Conservation (phyloP, 148 eudicot genomes). For the Simmondsia chinensis region DNA sequence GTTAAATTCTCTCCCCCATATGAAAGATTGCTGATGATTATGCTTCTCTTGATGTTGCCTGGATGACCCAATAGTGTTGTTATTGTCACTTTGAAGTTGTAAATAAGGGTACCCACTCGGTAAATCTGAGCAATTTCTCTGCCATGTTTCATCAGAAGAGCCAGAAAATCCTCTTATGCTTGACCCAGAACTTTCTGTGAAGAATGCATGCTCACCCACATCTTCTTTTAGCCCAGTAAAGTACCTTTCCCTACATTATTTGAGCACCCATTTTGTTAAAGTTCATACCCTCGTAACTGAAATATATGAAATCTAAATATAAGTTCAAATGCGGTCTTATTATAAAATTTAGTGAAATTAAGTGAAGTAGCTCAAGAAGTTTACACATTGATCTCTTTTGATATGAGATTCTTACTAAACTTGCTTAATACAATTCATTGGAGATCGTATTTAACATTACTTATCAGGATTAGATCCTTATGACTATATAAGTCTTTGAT, state of each 20-base stretch:
- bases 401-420: no score
- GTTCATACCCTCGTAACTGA: no score
- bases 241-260: constrained; percentile 34
- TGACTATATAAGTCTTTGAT: no score
- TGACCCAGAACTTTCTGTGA: constrained; percentile 28
- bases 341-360: no score
- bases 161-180: constrained; percentile 20
- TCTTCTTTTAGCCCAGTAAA: constrained; percentile 30
- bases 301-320: no score
- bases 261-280: no score
- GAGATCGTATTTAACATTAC: no score
- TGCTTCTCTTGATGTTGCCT: constrained; percentile 12
- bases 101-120: constrained; percentile 19
- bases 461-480: no score
- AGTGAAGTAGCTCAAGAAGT: no score
- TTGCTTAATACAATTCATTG: no score
- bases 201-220: constrained; percentile 37
- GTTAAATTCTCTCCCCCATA: constrained; percentile 39
- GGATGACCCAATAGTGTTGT: background rate
- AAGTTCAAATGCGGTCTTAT: no score
- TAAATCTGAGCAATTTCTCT: constrained; percentile 12
- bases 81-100: constrained; percentile 11
- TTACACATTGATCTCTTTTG: no score
- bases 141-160: constrained; percentile 22
- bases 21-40: constrained; percentile 19